Base-by-base conservation (phyloP, 257 asterid species). In the Vinca minor region DNA sequence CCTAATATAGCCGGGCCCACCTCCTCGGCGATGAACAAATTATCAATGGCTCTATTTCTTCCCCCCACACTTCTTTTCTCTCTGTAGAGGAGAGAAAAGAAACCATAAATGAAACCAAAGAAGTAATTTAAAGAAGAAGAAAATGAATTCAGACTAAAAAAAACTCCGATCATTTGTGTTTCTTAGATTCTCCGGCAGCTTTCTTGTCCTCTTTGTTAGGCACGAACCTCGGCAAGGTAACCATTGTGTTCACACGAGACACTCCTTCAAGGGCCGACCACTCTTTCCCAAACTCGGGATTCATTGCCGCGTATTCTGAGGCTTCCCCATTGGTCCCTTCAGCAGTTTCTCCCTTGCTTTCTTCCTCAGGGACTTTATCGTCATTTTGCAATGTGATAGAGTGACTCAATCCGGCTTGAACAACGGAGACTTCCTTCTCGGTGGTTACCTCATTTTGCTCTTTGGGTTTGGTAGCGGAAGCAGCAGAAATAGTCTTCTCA, bases 211-310 rank as follows among this genome's bases (percentile, higher is more conserved):
- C 87, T 65, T 80, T 68, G 67, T 73, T 82, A 0, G 92, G 92
- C 29, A 71, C 69, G 35, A 70, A 88, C 89, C 88, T 86, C 11
- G 95, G 96, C 83, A 86, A 73, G 36, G 78, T 83, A 72, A 89
- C 15, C 59, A 89, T 70, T 0, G 96, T 86, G 83, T 89, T 80
- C 35, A 80, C 83, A 4, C 91, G 91, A 13, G 95, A 73, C 42
- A 84, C 96, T 49, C 91, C 95, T 80, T 86, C 85, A 1, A 86
- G 86, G 20, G 91, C 91, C 14, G 88, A 81, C 91, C 95, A 89
- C 59, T 84, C 86, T 8, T 53, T 76, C 29, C 87, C 89, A 28
- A 56, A 46, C 67, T 71, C 89, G 2, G 12, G n/a, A 8, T 25
- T 54, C 65, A 62, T 39, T 23, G 42, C 64, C n/a, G 81, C 89